Conservation (phyloP, 2,329 filamentous ascomycete genomes). For the Ceratocystis ficicola region DNA sequence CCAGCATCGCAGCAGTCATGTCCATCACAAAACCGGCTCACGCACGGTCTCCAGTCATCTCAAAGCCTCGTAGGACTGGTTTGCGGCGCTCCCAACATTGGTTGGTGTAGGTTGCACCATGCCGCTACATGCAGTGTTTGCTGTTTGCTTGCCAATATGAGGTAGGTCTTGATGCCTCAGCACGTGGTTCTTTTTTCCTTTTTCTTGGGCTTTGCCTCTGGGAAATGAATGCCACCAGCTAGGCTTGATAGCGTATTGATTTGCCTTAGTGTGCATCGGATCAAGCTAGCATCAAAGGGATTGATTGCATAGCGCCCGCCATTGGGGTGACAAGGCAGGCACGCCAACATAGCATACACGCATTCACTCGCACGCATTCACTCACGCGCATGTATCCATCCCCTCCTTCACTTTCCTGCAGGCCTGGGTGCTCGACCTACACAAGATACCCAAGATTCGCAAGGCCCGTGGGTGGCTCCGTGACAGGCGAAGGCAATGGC, state of each 20-base stretch:
- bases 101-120: not conserved
- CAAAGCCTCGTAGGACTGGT: not conserved
- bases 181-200: not conserved
- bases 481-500: not conserved
- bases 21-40: too few relatives aligned
- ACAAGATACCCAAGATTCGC: not conserved
- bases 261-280: too few relatives aligned
- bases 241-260: too few relatives aligned
- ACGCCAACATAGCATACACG: not conserved
- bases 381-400: not conserved
- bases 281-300: too few relatives aligned
- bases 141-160: constrained; percentile 10
- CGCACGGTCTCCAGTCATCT: too few relatives aligned
- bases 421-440: not conserved
- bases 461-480: not conserved
- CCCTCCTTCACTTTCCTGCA: too few relatives aligned
- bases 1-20: too few relatives aligned
- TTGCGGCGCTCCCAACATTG: not conserved
- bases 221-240: too few relatives aligned
- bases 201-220: not conserved
- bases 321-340: too few relatives aligned
- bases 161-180: not conserved
- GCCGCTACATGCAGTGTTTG: constrained; percentile 1
- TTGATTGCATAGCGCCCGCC: too few relatives aligned
- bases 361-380: not conserved